phyloP scores from a whole-genome alignment of 1,139 yeast genomes.

The Ogataea hybrid region DNA sequence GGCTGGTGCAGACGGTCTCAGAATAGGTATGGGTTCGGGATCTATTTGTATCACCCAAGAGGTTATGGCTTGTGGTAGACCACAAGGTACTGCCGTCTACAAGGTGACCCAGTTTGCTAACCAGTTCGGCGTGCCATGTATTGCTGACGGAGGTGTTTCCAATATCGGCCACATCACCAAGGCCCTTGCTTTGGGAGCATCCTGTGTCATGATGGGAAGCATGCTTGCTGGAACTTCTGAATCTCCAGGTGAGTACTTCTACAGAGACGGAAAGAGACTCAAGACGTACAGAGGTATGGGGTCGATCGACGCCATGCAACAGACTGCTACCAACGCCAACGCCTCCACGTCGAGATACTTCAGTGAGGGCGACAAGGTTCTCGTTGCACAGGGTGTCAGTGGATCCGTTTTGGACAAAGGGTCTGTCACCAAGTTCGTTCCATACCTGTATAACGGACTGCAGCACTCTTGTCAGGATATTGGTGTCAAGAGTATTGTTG shows the following conservation, averaged over 20 bases:
- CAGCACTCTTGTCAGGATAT: slow-evolving; percentile 99
- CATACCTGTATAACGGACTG: slow-evolving; percentile 91
- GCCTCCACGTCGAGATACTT: slow-evolving; percentile 98
- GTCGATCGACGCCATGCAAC: slow-evolving; percentile 98
- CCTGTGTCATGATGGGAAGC: slow-evolving; percentile 99
- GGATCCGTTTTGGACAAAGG: slow-evolving; percentile 98
- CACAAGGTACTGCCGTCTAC: slow-evolving; percentile 97
- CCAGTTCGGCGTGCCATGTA: slow-evolving; percentile 91
- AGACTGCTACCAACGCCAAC: slow-evolving; percentile 81
- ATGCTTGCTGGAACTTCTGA: slow-evolving; percentile 98
- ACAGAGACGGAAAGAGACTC: slow-evolving; percentile 96
- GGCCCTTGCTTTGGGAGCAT: slow-evolving; percentile 96
- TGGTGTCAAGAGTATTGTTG: slow-evolving; percentile 71
- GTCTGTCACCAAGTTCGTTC: slow-evolving; percentile 87
- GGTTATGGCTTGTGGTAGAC: slow-evolving; percentile 99
- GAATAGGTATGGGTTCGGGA: slow-evolving; percentile 99
- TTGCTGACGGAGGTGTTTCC: slow-evolving; percentile 99
- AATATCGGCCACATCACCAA: slow-evolving; percentile 98
- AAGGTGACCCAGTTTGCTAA: slow-evolving; percentile 85
- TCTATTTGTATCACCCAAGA: slow-evolving; percentile 99
- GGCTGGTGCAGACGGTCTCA: slow-evolving; percentile 97
- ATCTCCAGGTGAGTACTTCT: slow-evolving; percentile 98
- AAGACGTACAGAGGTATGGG: slow-evolving; percentile 99
- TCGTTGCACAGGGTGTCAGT: slow-evolving; percentile 99
- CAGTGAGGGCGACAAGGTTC: slow-evolving; percentile 90